Conservation (phyloP, 2,329 filamentous ascomycete genomes). For the Trichophaea hybrida region DNA sequence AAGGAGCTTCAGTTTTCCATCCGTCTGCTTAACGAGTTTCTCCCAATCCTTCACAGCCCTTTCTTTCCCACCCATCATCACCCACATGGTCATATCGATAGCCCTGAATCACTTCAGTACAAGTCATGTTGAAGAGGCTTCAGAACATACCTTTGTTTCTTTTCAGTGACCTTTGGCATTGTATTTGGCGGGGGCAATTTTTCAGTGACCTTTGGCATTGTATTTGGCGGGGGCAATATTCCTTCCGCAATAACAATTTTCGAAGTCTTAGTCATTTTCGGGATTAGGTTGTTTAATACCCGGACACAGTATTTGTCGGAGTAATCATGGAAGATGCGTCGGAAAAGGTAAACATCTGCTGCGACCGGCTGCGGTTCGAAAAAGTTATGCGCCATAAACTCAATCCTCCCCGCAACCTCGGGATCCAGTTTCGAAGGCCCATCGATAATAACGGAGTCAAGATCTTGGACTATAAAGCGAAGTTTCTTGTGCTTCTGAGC, state of each 20-base stretch:
- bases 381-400: constrained; percentile 41
- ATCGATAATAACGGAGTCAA: neutral
- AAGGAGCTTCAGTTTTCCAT: constrained; percentile 31
- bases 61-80: constrained; percentile 40
- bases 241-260: constrained; percentile 35
- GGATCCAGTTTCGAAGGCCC: neutral
- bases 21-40: constrained; percentile 35
- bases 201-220: neutral
- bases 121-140: neutral
- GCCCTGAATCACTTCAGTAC: constrained; percentile 23
- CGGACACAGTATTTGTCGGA: constrained; percentile 40
- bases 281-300: constrained; percentile 39
- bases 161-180: neutral
- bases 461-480: constrained; percentile 5
- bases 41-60: constrained; percentile 37
- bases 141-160: neutral
- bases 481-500: constrained; percentile 1
- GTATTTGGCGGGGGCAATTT: constrained; percentile 7
- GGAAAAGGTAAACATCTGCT: constrained; percentile 46
- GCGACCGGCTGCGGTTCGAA: constrained; percentile 42
- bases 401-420: neutral
- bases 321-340: constrained; percentile 49
- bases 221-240: constrained; percentile 21
- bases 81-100: constrained; percentile 42
- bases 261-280: constrained; percentile 43